phyloP scores from a whole-genome alignment of 1,284 basidiomycete genomes.

The Cutaneotrichosporon sp. region DNA sequence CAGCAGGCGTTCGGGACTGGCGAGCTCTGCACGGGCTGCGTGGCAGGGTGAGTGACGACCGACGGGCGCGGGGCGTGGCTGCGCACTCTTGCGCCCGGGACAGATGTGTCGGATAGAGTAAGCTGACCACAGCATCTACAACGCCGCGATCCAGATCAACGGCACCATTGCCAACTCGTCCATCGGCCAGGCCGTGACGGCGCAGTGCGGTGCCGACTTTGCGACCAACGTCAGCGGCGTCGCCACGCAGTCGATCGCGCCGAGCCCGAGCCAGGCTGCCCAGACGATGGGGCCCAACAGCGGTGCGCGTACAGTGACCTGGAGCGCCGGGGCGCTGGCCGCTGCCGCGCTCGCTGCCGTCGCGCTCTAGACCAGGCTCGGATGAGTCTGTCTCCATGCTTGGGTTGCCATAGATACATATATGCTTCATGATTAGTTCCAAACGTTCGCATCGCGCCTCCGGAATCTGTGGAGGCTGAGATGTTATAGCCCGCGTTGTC shows the following conservation, averaged over 20 bases:
- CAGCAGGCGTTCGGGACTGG: slow-evolving; percentile 27
- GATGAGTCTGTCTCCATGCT: background rate
- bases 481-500: too few species aligned
- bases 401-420: too few species aligned
- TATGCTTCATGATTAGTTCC: too few species aligned
- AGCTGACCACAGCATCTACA: slow-evolving; percentile 36
- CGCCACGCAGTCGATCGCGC: background rate
- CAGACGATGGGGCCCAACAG: background rate
- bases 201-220: slow-evolving; percentile 43
- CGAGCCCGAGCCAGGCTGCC: background rate
- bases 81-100: too few species aligned
- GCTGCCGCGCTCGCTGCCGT: background rate
- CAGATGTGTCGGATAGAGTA: background rate
- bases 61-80: too few species aligned
- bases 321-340: background rate
- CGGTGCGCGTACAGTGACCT: background rate
- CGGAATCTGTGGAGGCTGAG: too few species aligned
- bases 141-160: slow-evolving; percentile 40
- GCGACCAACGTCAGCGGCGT: slow-evolving; percentile 6
- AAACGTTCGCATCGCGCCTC: too few species aligned
- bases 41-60: slow-evolving; percentile 11
- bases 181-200: slow-evolving; percentile 31
- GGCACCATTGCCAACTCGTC: slow-evolving; percentile 30
- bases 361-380: background rate
- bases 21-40: slow-evolving; percentile 47